Base-by-base conservation (phyloP, 345 rosid genomes). In the Cardamine resedifolia region DNA sequence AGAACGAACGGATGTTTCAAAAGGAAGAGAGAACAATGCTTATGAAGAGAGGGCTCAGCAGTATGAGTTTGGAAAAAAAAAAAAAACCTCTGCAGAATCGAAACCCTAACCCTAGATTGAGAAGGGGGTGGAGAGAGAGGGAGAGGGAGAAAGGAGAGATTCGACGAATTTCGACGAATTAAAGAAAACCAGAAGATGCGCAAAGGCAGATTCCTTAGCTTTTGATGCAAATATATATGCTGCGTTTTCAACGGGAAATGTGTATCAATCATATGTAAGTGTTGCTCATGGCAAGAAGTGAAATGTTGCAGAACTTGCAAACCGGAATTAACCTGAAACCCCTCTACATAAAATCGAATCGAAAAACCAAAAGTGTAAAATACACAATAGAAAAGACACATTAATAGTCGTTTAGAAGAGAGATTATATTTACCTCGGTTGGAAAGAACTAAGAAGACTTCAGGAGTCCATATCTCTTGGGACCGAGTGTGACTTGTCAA, bases 21-120 rank as follows among this genome's bases (percentile, higher is more conserved):
- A 23, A 34, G 8, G 36, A 64, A 36, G 56, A 66, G 41, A 20
- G 55, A 20, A 65, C 6, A 66, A 58, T 30, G 73, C 1, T 51
- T 59, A 44, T 26, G 28, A 68, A 23, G 45, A 72, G 60, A 76
- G 79, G 74, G 44, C 19, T 58, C 14, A 19, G 34, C 6, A 5
- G 31, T 21, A 19, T 38, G 16, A 47, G 61, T 47, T 51, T 15
- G n/a, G n/a, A n/a, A 1, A 12, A 39, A 31, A n/a, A 7, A 21
- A 8, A 66, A 49, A 50, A 33, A 10, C 21, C 61, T 61, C 45
- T 47, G 76, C 62, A 4, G 28, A 69, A 74, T 67, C 63, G 82
- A 65, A 85, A 85, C 88, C 87, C 89, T 80, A 82, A 85, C 87
- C 85, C 87, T 76, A 50, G 70, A 64, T 50, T 33, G 67, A 70